A percentile compares a stretch with the other conserved stretches of the same genome.
Evolutionary conservation across 2,329 filamentous ascomycete species (phyloP).

Genomic region (Aureobasidium sp.): DNA sequence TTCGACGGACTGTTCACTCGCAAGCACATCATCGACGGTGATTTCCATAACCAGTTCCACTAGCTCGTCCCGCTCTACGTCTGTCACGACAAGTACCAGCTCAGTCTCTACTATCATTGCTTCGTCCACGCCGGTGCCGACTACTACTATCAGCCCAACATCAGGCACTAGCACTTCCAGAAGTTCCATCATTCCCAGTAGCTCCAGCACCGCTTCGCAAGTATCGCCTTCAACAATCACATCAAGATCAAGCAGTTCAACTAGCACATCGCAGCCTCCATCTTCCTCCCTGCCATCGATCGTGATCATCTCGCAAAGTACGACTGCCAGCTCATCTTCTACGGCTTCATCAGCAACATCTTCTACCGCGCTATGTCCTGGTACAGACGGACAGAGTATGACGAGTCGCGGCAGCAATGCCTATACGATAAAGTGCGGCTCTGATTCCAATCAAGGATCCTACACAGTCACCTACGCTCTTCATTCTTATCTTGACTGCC

Average conservation of each 20-base stretch:
- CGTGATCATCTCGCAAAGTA: background rate
- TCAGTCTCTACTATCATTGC: constrained; percentile 41
- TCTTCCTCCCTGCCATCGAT: background rate
- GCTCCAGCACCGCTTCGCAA: too few relatives aligned
- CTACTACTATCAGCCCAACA: constrained; percentile 7
- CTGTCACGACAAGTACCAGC: constrained; percentile 22
- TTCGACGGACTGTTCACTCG: constrained; percentile 13
- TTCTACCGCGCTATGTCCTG: constrained; percentile 13
- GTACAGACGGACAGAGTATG: constrained; percentile 9
- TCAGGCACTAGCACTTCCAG: background rate
- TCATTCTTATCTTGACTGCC: constrained; percentile 11
- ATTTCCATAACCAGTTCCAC: background rate
- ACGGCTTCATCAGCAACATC: background rate
- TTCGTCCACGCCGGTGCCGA: constrained; percentile 27
- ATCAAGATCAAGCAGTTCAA: background rate
- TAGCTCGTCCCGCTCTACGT: background rate
- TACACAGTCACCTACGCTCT: background rate
- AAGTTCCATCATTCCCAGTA: background rate
- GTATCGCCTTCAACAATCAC: too few relatives aligned
- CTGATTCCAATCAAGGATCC: constrained; percentile 3
- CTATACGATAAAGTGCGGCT: constrained; percentile 9
- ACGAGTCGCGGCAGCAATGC: background rate
- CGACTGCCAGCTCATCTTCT: background rate
- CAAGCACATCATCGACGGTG: background rate
- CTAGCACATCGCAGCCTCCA: background rate